A percentile compares a stretch with the other conserved stretches of the same genome.
phyloP scores from a whole-genome alignment of 805 yeast species.

The Torulaspora indica region DNA sequence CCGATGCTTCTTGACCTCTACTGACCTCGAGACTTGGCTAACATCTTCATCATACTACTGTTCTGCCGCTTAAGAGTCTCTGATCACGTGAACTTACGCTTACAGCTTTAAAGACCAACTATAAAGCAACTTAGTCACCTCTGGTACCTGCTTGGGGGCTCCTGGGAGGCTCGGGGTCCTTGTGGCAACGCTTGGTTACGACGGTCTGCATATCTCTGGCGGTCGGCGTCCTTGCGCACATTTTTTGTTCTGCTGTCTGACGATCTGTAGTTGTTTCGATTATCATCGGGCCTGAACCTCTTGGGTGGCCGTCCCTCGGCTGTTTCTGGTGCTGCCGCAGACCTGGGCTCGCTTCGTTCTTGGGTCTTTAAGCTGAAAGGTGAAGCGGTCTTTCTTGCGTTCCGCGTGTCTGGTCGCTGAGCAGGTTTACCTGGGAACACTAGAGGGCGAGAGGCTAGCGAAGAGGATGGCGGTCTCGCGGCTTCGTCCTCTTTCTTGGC shows the following conservation, averaged over 20 bases:
- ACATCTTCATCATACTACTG: neutral
- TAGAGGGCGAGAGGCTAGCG: conserved; percentile 10
- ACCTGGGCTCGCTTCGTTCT: conserved; percentile 3
- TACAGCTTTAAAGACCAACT: neutral
- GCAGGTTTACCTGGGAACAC: conserved; percentile 15
- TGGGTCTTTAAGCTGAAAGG: conserved; percentile 2
- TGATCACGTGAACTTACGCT: neutral
- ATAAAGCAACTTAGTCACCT: conserved; percentile 7
- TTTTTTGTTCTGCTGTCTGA: conserved; percentile 7
- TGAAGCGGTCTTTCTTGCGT: neutral
- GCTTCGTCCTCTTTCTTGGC: conserved; percentile 2
- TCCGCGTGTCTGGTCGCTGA: conserved; percentile 8
- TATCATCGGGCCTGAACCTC: conserved; percentile 10
- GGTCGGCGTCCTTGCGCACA: conserved; percentile 3
- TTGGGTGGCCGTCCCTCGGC: conserved; percentile 17
- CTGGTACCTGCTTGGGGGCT: conserved; percentile 21
- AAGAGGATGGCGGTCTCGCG: conserved; percentile 4
- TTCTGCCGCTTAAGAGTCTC: neutral
- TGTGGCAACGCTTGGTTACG: conserved; percentile 20
- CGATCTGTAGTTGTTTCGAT: conserved; percentile 6
- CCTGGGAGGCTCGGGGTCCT: conserved; percentile 22
- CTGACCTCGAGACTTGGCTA: neutral
- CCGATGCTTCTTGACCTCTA: neutral
- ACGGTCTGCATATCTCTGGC: conserved; percentile 12
- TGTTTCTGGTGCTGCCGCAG: conserved; percentile 6